phyloP scores from a whole-genome alignment of 495 filamentous ascomycete species.

The Talaromyces adpressus region DNA sequence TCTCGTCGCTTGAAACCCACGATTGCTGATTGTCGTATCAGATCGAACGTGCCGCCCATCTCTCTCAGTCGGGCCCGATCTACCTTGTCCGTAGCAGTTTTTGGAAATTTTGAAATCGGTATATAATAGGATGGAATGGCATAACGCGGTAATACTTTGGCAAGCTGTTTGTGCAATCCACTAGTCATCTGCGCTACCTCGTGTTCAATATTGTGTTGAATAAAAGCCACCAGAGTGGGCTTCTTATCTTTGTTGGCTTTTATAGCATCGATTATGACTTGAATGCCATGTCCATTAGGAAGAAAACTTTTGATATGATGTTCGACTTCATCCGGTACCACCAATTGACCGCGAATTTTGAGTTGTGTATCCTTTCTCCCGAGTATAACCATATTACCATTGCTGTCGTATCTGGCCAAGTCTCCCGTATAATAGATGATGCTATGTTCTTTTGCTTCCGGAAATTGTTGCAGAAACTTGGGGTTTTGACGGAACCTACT shows the following conservation, averaged over 20 bases:
- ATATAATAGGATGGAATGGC: neutral
- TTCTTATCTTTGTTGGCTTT: neutral
- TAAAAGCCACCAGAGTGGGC: neutral
- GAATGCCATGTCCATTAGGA: neutral
- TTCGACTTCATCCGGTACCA: conserved; percentile 40
- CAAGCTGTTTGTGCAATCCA: neutral
- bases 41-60: neutral
- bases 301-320: neutral
- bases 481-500: neutral
- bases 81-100: neutral
- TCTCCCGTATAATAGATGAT: neutral
- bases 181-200: neutral
- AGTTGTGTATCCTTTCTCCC: conserved; percentile 28
- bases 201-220: neutral
- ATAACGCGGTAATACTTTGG: neutral
- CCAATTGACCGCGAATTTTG: conserved; percentile 39
- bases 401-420: neutral
- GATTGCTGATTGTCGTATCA: neutral
- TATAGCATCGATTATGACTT: neutral
- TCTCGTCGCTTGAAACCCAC: neutral
- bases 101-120: neutral
- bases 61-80: neutral
- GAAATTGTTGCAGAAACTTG: neutral
- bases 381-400: neutral
- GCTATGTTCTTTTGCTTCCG: neutral